phyloP scores from a whole-genome alignment of 176 grass and related monocot genomes.

The Guadua angustifolia region DNA sequence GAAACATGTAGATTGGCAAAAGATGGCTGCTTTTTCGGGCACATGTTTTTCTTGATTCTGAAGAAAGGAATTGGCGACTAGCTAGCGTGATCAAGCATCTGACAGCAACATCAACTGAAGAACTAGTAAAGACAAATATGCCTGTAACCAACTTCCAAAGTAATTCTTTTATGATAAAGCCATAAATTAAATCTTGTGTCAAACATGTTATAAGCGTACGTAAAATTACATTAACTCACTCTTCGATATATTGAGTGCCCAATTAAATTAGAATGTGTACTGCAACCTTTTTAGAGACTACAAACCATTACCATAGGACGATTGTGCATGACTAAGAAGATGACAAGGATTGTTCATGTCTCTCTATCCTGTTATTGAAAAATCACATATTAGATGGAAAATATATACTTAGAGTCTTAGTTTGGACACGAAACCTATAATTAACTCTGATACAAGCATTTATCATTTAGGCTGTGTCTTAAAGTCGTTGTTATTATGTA shows the following conservation, averaged over 20 bases:
- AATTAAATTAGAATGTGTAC: neutral
- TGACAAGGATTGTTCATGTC: too few species aligned
- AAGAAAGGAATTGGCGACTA: constrained; percentile 56
- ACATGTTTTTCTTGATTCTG: constrained; percentile 30
- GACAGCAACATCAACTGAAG: neutral
- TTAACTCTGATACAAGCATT: too few species aligned
- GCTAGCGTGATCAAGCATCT: too few species aligned
- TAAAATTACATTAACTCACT: too few species aligned
- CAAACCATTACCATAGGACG: neutral
- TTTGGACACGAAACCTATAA: too few species aligned
- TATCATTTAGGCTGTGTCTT: too few species aligned
- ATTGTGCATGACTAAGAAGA: too few species aligned
- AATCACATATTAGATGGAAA: too few species aligned
- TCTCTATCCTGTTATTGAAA: too few species aligned
- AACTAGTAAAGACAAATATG: neutral
- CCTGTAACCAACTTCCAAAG: neutral
- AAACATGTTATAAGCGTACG: neutral
- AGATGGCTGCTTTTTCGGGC: constrained; percentile 15
- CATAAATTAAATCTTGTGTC: neutral
- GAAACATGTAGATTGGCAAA: neutral
- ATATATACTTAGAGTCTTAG: too few species aligned
- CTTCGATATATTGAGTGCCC: too few species aligned
- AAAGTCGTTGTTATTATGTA: too few species aligned
- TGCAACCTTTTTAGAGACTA: neutral
- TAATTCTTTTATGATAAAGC: neutral